Evolutionary conservation across 305 asterid genomes (phyloP).

Genomic region (Petunia hybrid): DNA sequence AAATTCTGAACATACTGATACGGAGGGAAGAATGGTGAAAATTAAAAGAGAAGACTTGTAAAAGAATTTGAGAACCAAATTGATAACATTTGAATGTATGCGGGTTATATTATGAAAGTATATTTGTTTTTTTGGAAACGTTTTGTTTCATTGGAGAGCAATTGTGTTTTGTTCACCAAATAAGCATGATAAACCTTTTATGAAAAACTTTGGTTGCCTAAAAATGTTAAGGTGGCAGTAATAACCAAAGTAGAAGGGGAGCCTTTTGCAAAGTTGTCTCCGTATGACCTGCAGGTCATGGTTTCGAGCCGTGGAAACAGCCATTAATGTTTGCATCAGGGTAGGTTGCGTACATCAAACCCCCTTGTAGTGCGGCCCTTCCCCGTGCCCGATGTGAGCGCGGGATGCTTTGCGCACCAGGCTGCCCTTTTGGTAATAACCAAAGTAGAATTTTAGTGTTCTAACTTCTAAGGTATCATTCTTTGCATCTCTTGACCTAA

Average conservation of each 20-base stretch:
- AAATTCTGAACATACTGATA: neutral
- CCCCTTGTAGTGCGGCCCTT: too few relatives aligned
- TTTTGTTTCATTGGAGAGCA: neutral
- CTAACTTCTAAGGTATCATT: neutral
- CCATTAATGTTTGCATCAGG: too few relatives aligned
- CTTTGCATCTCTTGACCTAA: constrained; percentile 13
- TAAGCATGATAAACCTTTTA: neutral
- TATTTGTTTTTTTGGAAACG: neutral
- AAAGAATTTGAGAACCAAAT: neutral
- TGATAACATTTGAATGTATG: neutral
- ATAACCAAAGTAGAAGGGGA: neutral
- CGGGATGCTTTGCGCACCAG: too few relatives aligned
- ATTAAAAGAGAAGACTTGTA: neutral
- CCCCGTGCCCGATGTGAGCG: too few relatives aligned
- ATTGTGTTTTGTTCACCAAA: constrained; percentile 15
- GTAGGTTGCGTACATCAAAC: too few relatives aligned
- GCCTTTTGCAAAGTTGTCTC: too few relatives aligned
- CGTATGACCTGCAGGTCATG: too few relatives aligned
- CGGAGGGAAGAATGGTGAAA: neutral
- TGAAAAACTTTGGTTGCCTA: neutral
- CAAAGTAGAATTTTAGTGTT: constrained; percentile 11
- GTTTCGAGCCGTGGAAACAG: too few relatives aligned
- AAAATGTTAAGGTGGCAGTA: neutral
- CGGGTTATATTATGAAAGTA: constrained; percentile 4
- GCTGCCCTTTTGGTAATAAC: neutral